A percentile compares a stretch with the other conserved stretches of the same genome.
Conservation (phyloP, 495 filamentous ascomycete species). For the Penicillium cinerascens region DNA sequence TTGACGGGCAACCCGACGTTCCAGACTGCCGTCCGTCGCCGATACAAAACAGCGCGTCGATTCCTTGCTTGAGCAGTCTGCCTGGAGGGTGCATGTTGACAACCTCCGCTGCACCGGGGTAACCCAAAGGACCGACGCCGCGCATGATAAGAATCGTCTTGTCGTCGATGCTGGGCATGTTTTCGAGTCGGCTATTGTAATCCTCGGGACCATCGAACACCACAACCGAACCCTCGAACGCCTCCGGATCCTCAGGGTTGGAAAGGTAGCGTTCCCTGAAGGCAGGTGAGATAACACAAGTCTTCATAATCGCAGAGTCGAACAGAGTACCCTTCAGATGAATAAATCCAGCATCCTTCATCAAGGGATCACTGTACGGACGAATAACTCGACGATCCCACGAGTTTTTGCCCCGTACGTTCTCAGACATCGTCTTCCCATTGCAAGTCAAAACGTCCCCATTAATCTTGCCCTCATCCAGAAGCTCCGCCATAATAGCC, state of each 20-base stretch:
- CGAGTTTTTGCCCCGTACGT: conserved; percentile 40
- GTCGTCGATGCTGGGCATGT: conserved; percentile 43
- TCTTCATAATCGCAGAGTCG: conserved; percentile 56
- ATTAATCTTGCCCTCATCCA: conserved; percentile 44
- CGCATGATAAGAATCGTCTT: conserved; percentile 53
- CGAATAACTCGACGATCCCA: conserved; percentile 47
- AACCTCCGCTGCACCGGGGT: conserved; percentile 54
- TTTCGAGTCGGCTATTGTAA: conserved; percentile 46
- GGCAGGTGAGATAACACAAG: conserved; percentile 48
- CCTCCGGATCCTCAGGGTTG: conserved; percentile 48
- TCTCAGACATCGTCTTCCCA: conserved; percentile 38
- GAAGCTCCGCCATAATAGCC: conserved; percentile 50
- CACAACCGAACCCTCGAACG: conserved; percentile 49
- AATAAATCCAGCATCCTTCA: conserved; percentile 48
- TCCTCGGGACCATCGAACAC: conserved; percentile 56
- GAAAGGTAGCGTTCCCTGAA: conserved; percentile 47
- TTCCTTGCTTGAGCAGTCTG: conserved; percentile 42
- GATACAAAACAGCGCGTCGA: conserved; percentile 52
- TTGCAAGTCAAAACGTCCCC: conserved; percentile 42
- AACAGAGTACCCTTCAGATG: conserved; percentile 51
- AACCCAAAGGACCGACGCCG: conserved; percentile 50
- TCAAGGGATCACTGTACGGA: conserved; percentile 42
- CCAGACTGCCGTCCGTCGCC: conserved; percentile 55
- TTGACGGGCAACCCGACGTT: conserved; percentile 53
- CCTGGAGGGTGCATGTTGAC: conserved; percentile 56